Percentiles rank a stretch among this genome's conserved stretches.
Evolutionary conservation across 2,329 filamentous ascomycete species (phyloP).

Genomic region (Arachnopeziza araneosa): DNA sequence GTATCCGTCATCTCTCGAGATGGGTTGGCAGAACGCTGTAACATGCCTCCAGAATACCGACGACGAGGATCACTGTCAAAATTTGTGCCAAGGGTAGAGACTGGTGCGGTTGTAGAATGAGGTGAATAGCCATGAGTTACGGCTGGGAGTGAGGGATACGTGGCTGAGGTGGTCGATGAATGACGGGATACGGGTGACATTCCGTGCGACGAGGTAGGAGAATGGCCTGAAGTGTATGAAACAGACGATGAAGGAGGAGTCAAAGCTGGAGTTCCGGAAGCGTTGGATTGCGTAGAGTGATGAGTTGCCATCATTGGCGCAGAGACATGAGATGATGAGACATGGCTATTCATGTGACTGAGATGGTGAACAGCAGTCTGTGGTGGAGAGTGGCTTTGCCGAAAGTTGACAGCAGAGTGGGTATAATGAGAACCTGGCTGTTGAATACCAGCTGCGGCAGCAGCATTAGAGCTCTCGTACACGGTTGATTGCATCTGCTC

Average conservation of each 20-base stretch:
- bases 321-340: conserved; percentile 40
- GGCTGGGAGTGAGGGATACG: conserved; percentile 71
- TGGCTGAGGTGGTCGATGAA: conserved; percentile 51
- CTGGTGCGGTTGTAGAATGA: conserved; percentile 57
- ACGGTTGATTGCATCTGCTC: conserved; percentile 95
- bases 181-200: conserved; percentile 62
- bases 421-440: conserved; percentile 66
- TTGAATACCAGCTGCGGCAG: conserved; percentile 71
- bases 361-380: conserved; percentile 28
- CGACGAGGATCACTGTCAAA: conserved; percentile 59
- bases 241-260: conserved; percentile 71
- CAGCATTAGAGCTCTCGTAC: conserved; percentile 84
- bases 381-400: conserved; percentile 50
- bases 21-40: conserved; percentile 50
- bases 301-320: conserved; percentile 57
- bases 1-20: conserved; percentile 34
- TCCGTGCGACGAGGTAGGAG: conserved; percentile 61
- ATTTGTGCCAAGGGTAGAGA: conserved; percentile 64
- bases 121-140: conserved; percentile 64
- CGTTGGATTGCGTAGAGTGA: conserved; percentile 45
- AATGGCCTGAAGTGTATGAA: conserved; percentile 74
- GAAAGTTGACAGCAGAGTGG: conserved; percentile 47
- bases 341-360: conserved; percentile 26
- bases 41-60: conserved; percentile 61
- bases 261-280: conserved; percentile 63